A percentile compares a stretch with the other conserved stretches of the same genome.
Conservation (phyloP, 371 early-diverging fungal genomes). For the Apophysomyces trapeziformis region DNA sequence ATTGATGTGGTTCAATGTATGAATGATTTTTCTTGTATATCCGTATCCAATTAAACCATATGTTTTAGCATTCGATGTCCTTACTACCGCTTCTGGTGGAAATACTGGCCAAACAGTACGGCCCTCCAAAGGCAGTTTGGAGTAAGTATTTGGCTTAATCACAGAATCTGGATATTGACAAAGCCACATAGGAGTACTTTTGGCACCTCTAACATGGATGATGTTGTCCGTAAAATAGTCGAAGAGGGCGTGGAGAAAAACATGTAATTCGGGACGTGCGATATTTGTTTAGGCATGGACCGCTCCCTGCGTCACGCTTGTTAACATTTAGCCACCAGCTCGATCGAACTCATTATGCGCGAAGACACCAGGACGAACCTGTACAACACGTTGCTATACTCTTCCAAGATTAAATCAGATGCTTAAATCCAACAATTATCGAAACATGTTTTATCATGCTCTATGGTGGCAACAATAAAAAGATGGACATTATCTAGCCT, state of each 20-base stretch:
- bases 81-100: slow-evolving; percentile 20
- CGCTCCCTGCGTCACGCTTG: neutral
- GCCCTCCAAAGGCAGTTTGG: slow-evolving; percentile 30
- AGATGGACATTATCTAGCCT: no score
- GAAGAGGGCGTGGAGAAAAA: slow-evolving; percentile 27
- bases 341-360: neutral
- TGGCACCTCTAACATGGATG: slow-evolving; percentile 25
- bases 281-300: neutral
- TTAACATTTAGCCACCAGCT: neutral
- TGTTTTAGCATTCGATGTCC: slow-evolving; percentile 33
- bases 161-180: neutral
- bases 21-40: neutral
- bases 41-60: neutral
- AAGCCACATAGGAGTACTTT: slow-evolving; percentile 26
- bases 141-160: slow-evolving; percentile 13
- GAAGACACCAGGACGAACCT: no score
- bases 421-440: no score
- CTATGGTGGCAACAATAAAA: no score
- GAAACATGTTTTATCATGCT: no score
- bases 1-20: slow-evolving; percentile 51
- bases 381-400: no score
- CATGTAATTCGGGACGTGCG: slow-evolving; percentile 17
- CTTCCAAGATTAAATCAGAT: no score
- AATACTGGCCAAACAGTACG: slow-evolving; percentile 27
- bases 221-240: slow-evolving; percentile 27